These are phyloP conservation scores for Athelia sp. DNA, from an alignment of 1,284 basidiomycete species.

Conservation along the genomic window DNA sequence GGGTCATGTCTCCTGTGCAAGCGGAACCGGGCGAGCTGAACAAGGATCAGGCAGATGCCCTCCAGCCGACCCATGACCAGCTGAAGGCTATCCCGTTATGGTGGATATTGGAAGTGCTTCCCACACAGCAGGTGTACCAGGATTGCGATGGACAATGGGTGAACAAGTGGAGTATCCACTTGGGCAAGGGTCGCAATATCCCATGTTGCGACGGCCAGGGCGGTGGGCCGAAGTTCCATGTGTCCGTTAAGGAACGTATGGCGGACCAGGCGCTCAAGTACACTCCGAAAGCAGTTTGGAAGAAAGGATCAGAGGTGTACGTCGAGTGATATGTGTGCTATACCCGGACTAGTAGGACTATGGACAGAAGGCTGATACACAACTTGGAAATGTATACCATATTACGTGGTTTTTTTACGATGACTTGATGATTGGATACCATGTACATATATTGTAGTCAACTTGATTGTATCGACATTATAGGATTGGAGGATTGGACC, in stretches of 20 bases:
- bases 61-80: slow-evolving; percentile 21
- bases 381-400: too few species aligned
- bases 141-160: slow-evolving; percentile 20
- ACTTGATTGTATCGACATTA: not conserved
- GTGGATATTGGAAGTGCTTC: slow-evolving; percentile 26
- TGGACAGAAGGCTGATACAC: not conserved
- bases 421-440: too few species aligned
- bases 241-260: slow-evolving; percentile 26
- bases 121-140: slow-evolving; percentile 20
- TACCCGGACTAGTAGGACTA: too few species aligned
- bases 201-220: slow-evolving; percentile 10
- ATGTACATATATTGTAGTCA: not conserved
- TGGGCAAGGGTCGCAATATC: slow-evolving; percentile 23
- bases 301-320: slow-evolving; percentile 13
- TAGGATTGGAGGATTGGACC: too few species aligned
- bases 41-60: slow-evolving; percentile 14
- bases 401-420: too few species aligned
- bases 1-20: not conserved
- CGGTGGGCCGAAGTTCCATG: slow-evolving; percentile 20
- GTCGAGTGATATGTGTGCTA: slow-evolving; percentile 13
- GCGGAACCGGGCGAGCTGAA: not conserved
- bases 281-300: slow-evolving; percentile 18
- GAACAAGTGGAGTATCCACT: slow-evolving; percentile 22
- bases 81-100: slow-evolving; percentile 14
- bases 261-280: slow-evolving; percentile 16